Evolutionary conservation across 2,329 filamentous ascomycete species (phyloP), one percentile per base, ranked within the genome.

Genomic region (Fusarium dlaminii): DNA sequence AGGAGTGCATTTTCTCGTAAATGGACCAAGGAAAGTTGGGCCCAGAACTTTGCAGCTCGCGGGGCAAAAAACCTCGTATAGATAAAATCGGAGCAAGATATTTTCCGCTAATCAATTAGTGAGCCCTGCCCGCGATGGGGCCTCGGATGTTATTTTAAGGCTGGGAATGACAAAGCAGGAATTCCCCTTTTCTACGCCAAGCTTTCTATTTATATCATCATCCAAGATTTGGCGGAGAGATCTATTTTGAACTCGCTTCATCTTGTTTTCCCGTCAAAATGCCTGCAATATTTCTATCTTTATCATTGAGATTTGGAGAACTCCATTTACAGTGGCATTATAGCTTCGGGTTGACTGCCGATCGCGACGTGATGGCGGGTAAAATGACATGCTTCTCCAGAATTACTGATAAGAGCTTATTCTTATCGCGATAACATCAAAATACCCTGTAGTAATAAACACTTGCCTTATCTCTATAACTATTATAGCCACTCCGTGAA

Each of bases 91-190:
- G 36, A 27, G 32, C 32, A n/a, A 24, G n/a, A 24, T 66, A 68
- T 65, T 65, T 70, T 70, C 68, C 68, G 66, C 66, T 70, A 69
- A 69, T 69, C 66, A 52, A 12, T 24, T 46, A 22, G 48, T 13
- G 22, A 29, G 54, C 20, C 51, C 24, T 34, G 27, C 8, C 15
- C 30, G 29, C 39, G 46, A 42, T 51, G 32, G 42, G 57, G 51
- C 29, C 15, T 29, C 9, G n/a, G 40, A 8, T 70, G 66, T 70
- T 70, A 70, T 70, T 59, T 59, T 17, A 52, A 29, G 57, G 27
- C 29, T 29, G 32, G 15, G 8, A 17, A 52, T 63, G 57, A 63
- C 63, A 63, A 51, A 63, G 27, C 56, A 20, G 30, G 12, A 60
- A 51, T 61, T 58, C 51, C 11, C 39, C 39, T 60, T 48, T 27